Percentiles rank a stretch among this genome's conserved stretches.
phyloP scores from a whole-genome alignment of 345 rosid genomes.

The Sonneratia caseolaris region DNA sequence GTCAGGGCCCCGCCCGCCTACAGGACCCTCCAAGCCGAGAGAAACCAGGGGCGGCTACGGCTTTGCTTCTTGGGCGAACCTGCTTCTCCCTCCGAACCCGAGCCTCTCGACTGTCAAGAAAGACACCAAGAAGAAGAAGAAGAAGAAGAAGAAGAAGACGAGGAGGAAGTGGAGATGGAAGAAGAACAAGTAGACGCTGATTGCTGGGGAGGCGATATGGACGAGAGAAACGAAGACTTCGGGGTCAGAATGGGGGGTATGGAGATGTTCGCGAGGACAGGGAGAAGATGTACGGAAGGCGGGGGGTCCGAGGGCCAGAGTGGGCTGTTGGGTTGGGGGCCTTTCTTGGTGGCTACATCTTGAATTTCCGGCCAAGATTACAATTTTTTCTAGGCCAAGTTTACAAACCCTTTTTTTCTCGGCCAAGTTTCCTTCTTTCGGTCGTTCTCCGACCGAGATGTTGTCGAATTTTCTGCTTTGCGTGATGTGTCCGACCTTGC shows the following conservation, averaged over 20 bases:
- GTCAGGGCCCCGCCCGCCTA: conserved; percentile 21
- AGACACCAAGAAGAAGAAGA: conserved; percentile 2
- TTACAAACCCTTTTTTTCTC: not conserved
- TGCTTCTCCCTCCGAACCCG: conserved; percentile 1
- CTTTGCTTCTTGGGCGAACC: conserved; percentile 27
- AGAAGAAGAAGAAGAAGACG: not conserved
- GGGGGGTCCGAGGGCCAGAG: not conserved
- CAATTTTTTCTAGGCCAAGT: not conserved
- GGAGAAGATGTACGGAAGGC: not conserved
- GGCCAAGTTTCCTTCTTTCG: no score
- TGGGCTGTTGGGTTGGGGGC: not conserved
- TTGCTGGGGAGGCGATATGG: not conserved
- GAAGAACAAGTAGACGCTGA: conserved; percentile 10
- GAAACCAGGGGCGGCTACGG: conserved; percentile 74
- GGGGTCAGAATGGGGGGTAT: not conserved
- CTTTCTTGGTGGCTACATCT: not conserved
- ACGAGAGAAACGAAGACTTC: not conserved
- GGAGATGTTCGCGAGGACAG: not conserved
- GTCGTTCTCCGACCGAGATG: no score
- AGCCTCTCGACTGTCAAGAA: conserved; percentile 11
- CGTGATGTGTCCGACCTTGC: no score
- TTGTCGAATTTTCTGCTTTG: not conserved
- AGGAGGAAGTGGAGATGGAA: conserved; percentile 13
- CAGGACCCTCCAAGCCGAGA: conserved; percentile 42
- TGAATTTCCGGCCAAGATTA: not conserved